Conservation (phyloP, 1,284 basidiomycete genomes). For the Tilletiaria anomala region DNA sequence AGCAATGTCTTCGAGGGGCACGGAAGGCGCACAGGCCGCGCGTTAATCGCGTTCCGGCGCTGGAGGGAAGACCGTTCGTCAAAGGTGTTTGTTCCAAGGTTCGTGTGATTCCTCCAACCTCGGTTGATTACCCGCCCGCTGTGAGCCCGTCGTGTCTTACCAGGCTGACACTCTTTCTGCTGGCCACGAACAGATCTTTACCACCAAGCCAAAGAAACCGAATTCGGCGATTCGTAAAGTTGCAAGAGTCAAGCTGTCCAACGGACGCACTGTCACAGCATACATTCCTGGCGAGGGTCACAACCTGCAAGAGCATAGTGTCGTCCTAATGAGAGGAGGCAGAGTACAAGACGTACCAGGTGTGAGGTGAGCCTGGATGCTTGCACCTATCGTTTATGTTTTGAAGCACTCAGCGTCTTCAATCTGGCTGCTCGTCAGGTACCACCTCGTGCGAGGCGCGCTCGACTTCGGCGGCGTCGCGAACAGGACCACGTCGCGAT, state of each 20-base stretch:
- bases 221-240: conserved; percentile 98
- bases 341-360: conserved; percentile 94
- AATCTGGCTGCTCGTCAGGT: conserved; percentile 47
- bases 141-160: too few relatives aligned
- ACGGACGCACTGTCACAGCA: conserved; percentile 75
- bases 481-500: conserved; percentile 63
- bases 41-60: too few relatives aligned
- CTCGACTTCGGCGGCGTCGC: conserved; percentile 84
- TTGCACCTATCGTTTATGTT: background rate
- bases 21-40: too few relatives aligned
- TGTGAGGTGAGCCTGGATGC: too few relatives aligned
- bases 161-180: too few relatives aligned
- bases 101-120: too few relatives aligned
- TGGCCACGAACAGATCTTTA: conserved; percentile 23
- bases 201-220: conserved; percentile 79
- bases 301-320: conserved; percentile 93
- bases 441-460: conserved; percentile 86
- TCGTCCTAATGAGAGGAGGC: conserved; percentile 83
- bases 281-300: conserved; percentile 97
- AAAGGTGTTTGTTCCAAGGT: too few relatives aligned
- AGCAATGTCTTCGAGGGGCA: too few relatives aligned
- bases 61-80: too few relatives aligned
- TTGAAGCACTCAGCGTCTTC: background rate
- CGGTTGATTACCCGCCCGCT: too few relatives aligned
- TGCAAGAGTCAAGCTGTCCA: conserved; percentile 78